A percentile compares a stretch with the other conserved stretches of the same genome.
Evolutionary conservation across 2,329 filamentous ascomycete species (phyloP).

Genomic region (Penicillium paneum): DNA sequence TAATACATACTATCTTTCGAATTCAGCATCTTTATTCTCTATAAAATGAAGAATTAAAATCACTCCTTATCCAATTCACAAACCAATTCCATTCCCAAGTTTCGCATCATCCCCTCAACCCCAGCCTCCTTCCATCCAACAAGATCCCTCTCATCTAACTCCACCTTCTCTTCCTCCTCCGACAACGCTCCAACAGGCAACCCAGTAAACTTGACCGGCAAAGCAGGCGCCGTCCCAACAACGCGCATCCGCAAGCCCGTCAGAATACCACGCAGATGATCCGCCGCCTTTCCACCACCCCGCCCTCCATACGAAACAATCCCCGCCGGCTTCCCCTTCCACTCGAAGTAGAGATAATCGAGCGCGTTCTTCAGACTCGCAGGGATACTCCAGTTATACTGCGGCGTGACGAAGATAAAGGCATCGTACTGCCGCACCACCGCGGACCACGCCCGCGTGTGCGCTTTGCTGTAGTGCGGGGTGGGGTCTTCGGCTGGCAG

Average conservation of each 20-base stretch:
- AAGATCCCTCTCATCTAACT: slow-evolving; percentile 21
- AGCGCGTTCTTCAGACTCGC: slow-evolving; percentile 60
- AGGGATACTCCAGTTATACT: slow-evolving; percentile 57
- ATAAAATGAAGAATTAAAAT: too few species aligned
- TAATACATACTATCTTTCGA: not conserved
- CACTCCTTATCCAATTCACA: slow-evolving; percentile 22
- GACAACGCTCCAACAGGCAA: slow-evolving; percentile 17
- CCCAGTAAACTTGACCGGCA: slow-evolving; percentile 31
- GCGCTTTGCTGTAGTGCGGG: slow-evolving; percentile 35
- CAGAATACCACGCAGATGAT: slow-evolving; percentile 36
- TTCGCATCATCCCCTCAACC: slow-evolving; percentile 23
- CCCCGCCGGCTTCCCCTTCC: slow-evolving; percentile 53
- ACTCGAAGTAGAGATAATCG: slow-evolving; percentile 60
- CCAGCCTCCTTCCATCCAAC: slow-evolving; percentile 22
- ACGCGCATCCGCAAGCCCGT: slow-evolving; percentile 37
- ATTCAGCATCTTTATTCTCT: not conserved
- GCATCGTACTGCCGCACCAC: slow-evolving; percentile 35
- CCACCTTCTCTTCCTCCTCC: slow-evolving; percentile 25
- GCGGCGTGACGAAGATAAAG: slow-evolving; percentile 45
- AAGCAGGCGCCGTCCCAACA: slow-evolving; percentile 26
- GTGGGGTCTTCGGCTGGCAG: slow-evolving; percentile 27
- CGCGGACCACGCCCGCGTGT: slow-evolving; percentile 39
- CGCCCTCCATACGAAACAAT: slow-evolving; percentile 56
- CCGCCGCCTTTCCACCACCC: slow-evolving; percentile 40
- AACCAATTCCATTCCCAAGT: slow-evolving; percentile 26